Percentiles rank a stretch among this genome's conserved stretches.
These are phyloP conservation scores for Aspergillus sclerotiicarbonarius DNA, from an alignment of 495 filamentous ascomycete genomes.

Conservation along the genomic window DNA sequence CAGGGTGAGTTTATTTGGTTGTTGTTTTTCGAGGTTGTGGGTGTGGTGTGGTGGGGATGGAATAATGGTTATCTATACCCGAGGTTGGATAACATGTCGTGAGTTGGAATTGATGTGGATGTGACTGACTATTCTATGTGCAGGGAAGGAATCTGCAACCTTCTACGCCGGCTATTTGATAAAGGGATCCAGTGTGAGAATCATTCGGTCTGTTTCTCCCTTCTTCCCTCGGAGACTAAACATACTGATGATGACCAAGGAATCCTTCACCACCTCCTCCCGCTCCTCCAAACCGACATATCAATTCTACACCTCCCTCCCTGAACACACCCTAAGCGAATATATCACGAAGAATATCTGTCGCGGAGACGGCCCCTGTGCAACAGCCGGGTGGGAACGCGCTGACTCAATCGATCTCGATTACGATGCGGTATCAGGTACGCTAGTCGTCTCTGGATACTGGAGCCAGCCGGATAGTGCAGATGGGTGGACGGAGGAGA, in stretches of 20 bases:
- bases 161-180: slow-evolving; percentile 62
- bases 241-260: too few species aligned
- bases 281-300: slow-evolving; percentile 63
- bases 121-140: too few species aligned
- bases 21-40: not conserved
- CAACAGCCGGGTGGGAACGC: slow-evolving; percentile 20
- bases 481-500: slow-evolving; percentile 48
- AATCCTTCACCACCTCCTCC: slow-evolving; percentile 22
- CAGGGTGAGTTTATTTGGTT: slow-evolving; percentile 31
- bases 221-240: not conserved
- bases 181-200: slow-evolving; percentile 50
- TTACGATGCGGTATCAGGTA: slow-evolving; percentile 68
- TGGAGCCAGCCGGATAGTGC: slow-evolving; percentile 50
- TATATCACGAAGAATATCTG: slow-evolving; percentile 62
- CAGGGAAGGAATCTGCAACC: slow-evolving; percentile 49
- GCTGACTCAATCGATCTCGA: slow-evolving; percentile 73
- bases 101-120: too few species aligned
- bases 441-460: slow-evolving; percentile 59
- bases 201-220: slow-evolving; percentile 39
- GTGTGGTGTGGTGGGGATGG: too few species aligned
- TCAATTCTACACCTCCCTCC: slow-evolving; percentile 67
- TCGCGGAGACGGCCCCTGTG: slow-evolving; percentile 5
- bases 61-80: too few species aligned
- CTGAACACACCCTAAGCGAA: slow-evolving; percentile 49
- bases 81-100: too few species aligned